phyloP scores from a whole-genome alignment of 129 eudicot genomes.

The Solidago caesia region DNA sequence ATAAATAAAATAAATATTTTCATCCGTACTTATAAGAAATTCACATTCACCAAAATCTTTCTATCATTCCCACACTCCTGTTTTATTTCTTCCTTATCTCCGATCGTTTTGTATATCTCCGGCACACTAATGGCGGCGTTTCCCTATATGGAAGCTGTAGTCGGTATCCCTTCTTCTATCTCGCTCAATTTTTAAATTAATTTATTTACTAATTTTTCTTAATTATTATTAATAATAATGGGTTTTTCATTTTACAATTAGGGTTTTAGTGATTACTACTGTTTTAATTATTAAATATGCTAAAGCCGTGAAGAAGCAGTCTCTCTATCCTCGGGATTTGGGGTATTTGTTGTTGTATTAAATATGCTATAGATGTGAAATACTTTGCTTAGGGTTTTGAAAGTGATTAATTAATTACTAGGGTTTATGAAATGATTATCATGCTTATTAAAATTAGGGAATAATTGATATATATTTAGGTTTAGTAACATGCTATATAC shows the following conservation, averaged over 20 bases:
- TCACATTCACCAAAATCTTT: too few relatives aligned
- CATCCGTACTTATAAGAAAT: too few relatives aligned
- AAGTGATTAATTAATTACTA: background rate
- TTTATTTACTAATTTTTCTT: background rate
- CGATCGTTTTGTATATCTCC: conserved; percentile 24
- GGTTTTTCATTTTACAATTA: background rate
- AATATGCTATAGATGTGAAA: background rate
- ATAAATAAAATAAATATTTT: too few relatives aligned
- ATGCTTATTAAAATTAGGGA: background rate
- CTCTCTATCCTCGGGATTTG: too few relatives aligned
- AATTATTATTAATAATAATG: background rate
- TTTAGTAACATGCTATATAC: too few relatives aligned
- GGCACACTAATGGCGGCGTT: conserved; percentile 75
- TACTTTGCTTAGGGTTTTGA: background rate
- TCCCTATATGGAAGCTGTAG: conserved; percentile 84
- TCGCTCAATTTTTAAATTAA: background rate
- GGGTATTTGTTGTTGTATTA: too few relatives aligned
- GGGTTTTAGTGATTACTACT: conserved; percentile 16
- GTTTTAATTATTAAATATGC: background rate
- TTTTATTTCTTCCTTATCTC: background rate
- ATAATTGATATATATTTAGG: background rate
- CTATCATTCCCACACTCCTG: too few relatives aligned
- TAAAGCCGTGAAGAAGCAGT: background rate
- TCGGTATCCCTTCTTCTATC: conserved; percentile 39
- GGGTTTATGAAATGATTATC: conserved; percentile 16